These are phyloP conservation scores for Ceratocystis destructans DNA, from an alignment of 2,329 filamentous ascomycete species.

Conservation along the genomic window DNA sequence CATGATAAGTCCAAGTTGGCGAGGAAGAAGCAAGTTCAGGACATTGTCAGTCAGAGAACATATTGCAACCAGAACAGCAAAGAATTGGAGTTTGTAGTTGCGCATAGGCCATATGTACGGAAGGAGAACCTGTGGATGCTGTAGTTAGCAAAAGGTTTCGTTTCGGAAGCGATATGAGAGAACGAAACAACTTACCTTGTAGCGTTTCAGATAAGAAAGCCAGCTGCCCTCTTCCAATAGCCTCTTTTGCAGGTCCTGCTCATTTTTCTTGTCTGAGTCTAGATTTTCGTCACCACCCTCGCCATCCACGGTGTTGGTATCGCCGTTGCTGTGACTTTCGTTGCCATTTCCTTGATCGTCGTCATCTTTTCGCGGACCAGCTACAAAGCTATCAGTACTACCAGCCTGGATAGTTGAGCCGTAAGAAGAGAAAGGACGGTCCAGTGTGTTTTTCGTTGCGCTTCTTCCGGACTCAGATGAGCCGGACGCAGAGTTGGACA, in stretches of 20 bases:
- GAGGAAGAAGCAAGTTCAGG: constrained; percentile 64
- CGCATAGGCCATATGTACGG: constrained; percentile 67
- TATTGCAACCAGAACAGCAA: constrained; percentile 50
- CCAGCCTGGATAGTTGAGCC: constrained; percentile 11
- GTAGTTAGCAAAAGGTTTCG: not conserved
- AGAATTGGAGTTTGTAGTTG: constrained; percentile 51
- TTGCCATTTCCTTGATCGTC: not conserved
- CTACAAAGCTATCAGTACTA: constrained; percentile 13
- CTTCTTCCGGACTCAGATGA: not conserved
- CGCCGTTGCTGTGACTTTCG: not conserved
- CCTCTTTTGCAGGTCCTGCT: constrained; percentile 46
- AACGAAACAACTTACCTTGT: constrained; percentile 34
- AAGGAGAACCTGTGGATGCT: constrained; percentile 46
- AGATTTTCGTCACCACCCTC: constrained; percentile 36
- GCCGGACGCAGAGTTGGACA: not conserved
- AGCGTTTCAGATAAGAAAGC: constrained; percentile 63
- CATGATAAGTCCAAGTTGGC: constrained; percentile 67
- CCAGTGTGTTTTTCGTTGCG: not conserved
- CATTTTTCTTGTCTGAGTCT: constrained; percentile 36
- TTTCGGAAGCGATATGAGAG: not conserved
- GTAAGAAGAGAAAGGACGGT: constrained; percentile 6
- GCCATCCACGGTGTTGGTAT: constrained; percentile 25
- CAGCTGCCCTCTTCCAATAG: constrained; percentile 63
- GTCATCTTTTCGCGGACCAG: constrained; percentile 6
- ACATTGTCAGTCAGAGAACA: constrained; percentile 58